Conservation (phyloP, 1,284 basidiomycete species). For the Sporisorium sorghi region DNA sequence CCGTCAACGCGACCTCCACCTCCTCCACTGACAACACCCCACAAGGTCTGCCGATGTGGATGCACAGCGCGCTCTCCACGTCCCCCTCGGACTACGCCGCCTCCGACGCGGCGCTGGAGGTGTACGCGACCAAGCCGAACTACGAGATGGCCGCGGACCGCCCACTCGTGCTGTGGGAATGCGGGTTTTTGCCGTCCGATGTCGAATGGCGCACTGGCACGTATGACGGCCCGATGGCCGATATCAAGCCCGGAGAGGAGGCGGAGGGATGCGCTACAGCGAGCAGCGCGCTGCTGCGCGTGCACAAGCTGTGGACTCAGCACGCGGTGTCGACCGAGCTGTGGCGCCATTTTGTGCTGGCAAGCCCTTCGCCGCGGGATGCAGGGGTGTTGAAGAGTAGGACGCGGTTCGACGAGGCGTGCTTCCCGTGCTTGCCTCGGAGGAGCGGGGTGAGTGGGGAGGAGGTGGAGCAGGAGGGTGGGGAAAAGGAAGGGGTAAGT, state of each 20-base stretch:
- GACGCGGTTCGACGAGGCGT: conserved; percentile 19
- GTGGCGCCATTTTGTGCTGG: conserved; percentile 58
- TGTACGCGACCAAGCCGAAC: conserved; percentile 76
- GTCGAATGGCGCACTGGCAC: conserved; percentile 80
- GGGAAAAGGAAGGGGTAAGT: background rate
- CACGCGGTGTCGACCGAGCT: conserved; percentile 56
- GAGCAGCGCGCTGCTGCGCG: conserved; percentile 7
- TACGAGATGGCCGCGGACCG: conserved; percentile 93
- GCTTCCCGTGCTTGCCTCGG: conserved; percentile 20
- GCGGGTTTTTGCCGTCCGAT: conserved; percentile 78
- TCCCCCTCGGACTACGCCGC: background rate
- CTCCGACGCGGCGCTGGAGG: conserved; percentile 23
- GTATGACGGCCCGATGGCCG: conserved; percentile 69
- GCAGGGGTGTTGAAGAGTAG: conserved; percentile 17
- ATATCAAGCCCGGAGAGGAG: background rate
- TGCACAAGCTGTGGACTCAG: conserved; percentile 60
- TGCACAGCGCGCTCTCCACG: conserved; percentile 8
- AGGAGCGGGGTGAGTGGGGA: too few relatives aligned
- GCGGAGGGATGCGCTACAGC: too few relatives aligned
- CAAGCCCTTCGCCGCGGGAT: conserved; percentile 18
- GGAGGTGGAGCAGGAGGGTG: background rate
- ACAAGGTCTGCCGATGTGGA: conserved; percentile 33
- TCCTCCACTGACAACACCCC: background rate
- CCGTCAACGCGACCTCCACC: conserved; percentile 27
- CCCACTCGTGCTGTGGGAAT: conserved; percentile 92